phyloP scores from a whole-genome alignment of 345 rosid species.

The Ceriops zippeliana region DNA sequence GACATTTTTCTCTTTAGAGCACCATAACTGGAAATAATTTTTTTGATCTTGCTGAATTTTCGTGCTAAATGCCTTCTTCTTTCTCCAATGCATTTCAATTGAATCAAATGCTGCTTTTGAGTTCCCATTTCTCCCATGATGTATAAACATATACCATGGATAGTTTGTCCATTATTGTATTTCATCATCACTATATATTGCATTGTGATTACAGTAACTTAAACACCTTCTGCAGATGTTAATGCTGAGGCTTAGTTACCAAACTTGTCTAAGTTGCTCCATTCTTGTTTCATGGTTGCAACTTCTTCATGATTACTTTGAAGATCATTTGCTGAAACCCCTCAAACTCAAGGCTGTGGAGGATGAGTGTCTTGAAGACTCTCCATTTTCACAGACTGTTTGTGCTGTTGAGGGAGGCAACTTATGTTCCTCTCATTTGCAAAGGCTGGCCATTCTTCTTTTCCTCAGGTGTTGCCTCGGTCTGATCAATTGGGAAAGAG shows the following conservation, averaged over 20 bases:
- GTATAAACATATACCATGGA: background rate
- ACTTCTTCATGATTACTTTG: conserved; percentile 55
- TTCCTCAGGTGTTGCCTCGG: conserved; percentile 64
- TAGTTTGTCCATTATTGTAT: background rate
- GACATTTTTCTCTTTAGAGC: background rate
- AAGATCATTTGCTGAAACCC: conserved; percentile 45
- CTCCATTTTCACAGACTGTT: conserved; percentile 58
- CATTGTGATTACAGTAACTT: background rate
- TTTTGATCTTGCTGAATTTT: background rate
- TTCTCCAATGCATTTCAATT: background rate
- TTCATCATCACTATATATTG: background rate
- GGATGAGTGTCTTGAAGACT: conserved; percentile 60
- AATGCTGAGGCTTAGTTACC: conserved; percentile 68
- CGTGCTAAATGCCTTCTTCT: no score
- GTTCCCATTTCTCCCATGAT: background rate
- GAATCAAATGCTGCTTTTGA: background rate
- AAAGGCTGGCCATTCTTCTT: conserved; percentile 62
- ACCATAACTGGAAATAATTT: background rate
- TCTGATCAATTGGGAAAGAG: conserved; percentile 43
- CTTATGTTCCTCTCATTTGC: conserved; percentile 44
- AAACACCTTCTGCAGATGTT: conserved; percentile 54
- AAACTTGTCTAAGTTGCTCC: conserved; percentile 32
- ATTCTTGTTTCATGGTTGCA: conserved; percentile 63
- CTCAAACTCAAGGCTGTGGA: conserved; percentile 25
- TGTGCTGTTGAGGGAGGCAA: conserved; percentile 32